Evolutionary conservation across 768 basidiomycete species (phyloP), one percentile per base, ranked within the genome.

Genomic region (Mycena indigotica): DNA sequence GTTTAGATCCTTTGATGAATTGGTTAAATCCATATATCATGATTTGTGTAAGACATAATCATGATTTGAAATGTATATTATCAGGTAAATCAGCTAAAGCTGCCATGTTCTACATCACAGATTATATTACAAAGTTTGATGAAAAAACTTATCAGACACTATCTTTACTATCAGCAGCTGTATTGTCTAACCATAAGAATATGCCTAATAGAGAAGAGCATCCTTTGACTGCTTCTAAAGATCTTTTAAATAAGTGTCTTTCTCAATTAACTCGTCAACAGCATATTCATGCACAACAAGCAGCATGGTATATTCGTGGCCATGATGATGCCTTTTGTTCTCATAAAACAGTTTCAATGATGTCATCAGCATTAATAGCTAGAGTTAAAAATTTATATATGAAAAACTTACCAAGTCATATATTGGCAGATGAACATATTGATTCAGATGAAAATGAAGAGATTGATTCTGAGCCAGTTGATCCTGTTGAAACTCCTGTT

Each of bases 81-180:
- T 73, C 71, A 16, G 72, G 74, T 0, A 66, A 67, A 50, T 62
- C 62, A 38, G 73, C 70, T 1, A 75, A 71, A 48, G 72, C 72
- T 17, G 71, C 72, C 0, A 73, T 74, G 66, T 73, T 71, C 51
- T 75, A 73, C 50, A 72, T 75, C 16, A 68, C 70, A 0, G 65
- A 74, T 32, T 73, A 75, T 44, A 74, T 75, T 16, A 75, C 72
- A 12, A 75, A 73, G 44, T 64, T 67, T 60, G 68, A 65, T 19
- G 3, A 65, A 1, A 71, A 68, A 4, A 70, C 66, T 3, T 60
- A 69, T 55, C 52, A 75, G 19, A 61, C 70, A 56, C 30, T 72
- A 0, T 64, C 65, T 0, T 26, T 71, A 0, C 28, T 72, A 8
- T 74, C 69, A 1, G 29, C 55, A 12, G 69, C 70, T 4, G 68